Percentiles rank a stretch among this genome's conserved stretches.
These are phyloP conservation scores for Clarkia xantiana DNA, from an alignment of 345 rosid genomes.

Conservation along the genomic window DNA sequence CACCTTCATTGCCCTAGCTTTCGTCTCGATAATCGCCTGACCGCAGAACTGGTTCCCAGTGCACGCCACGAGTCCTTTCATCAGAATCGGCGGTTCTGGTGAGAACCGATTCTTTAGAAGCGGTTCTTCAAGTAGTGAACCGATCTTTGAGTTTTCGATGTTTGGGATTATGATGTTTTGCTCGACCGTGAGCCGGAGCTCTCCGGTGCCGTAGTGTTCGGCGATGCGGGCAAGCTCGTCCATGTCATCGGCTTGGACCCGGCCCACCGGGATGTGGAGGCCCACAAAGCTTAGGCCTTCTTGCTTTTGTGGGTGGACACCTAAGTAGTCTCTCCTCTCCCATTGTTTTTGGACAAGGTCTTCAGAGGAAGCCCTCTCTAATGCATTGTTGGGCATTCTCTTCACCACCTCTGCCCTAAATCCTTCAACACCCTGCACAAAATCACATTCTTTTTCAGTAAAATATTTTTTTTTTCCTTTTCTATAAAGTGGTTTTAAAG, in stretches of 20 bases:
- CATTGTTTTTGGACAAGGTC: constrained; percentile 63
- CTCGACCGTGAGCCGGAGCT: constrained; percentile 83
- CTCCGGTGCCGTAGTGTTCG: constrained; percentile 68
- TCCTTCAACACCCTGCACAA: constrained; percentile 78
- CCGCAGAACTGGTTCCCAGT: constrained; percentile 92
- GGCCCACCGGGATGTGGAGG: constrained; percentile 76
- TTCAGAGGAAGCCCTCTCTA: constrained; percentile 52
- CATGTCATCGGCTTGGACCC: constrained; percentile 89
- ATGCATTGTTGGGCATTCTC: constrained; percentile 50
- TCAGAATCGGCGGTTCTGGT: constrained; percentile 61
- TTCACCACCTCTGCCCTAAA: constrained; percentile 64
- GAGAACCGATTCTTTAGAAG: constrained; percentile 43
- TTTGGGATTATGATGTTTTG: constrained; percentile 86
- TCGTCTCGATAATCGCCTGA: constrained; percentile 89
- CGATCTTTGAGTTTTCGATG: constrained; percentile 51
- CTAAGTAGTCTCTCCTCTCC: constrained; percentile 73
- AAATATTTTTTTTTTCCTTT: no score
- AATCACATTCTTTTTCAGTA: neutral
- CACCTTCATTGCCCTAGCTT: constrained; percentile 73
- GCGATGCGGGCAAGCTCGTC: constrained; percentile 70
- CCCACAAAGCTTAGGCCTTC: constrained; percentile 76
- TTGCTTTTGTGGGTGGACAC: constrained; percentile 83
- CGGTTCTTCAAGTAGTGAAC: constrained; percentile 53
- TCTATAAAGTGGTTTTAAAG: no score
- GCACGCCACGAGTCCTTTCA: constrained; percentile 86